Percentiles rank a stretch among this genome's conserved stretches.
These are phyloP conservation scores for Penicillium sp. DNA, from an alignment of 2,329 filamentous ascomycete genomes.

Conservation along the genomic window DNA sequence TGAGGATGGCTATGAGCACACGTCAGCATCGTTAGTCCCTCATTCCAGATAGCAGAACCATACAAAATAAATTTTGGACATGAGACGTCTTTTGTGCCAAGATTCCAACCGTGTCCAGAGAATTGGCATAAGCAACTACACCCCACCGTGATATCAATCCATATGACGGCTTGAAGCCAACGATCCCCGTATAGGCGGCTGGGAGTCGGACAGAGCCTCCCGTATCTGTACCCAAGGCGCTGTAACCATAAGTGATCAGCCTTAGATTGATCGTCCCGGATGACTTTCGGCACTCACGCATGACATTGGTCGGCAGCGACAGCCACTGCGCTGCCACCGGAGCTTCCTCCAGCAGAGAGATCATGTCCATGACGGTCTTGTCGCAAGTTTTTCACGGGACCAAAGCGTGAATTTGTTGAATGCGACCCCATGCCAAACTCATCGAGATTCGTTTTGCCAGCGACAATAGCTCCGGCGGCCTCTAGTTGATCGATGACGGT, in stretches of 20 bases:
- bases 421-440: slow-evolving; percentile 96
- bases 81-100: slow-evolving; percentile 53
- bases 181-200: slow-evolving; percentile 74
- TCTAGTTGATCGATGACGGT: slow-evolving; percentile 68
- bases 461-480: slow-evolving; percentile 55
- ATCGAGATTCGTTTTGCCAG: slow-evolving; percentile 87
- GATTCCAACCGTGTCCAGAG: slow-evolving; percentile 81
- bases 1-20: slow-evolving; percentile 40
- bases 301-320: slow-evolving; percentile 61
- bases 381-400: slow-evolving; percentile 54
- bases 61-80: slow-evolving; percentile 50
- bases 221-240: slow-evolving; percentile 85
- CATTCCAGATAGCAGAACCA: slow-evolving; percentile 21
- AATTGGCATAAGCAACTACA: slow-evolving; percentile 87
- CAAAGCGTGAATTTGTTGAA: slow-evolving; percentile 61
- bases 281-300: slow-evolving; percentile 41
- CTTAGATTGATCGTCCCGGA: background rate
- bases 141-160: slow-evolving; percentile 79
- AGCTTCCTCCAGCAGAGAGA: slow-evolving; percentile 77
- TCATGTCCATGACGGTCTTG: slow-evolving; percentile 34
- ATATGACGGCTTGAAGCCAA: slow-evolving; percentile 90
- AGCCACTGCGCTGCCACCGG: slow-evolving; percentile 84
- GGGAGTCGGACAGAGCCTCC: slow-evolving; percentile 83
- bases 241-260: slow-evolving; percentile 18
- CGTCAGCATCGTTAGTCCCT: slow-evolving; percentile 11